Conservation (phyloP, 805 yeast species). For the Sugiyamaella mastotermitis region DNA sequence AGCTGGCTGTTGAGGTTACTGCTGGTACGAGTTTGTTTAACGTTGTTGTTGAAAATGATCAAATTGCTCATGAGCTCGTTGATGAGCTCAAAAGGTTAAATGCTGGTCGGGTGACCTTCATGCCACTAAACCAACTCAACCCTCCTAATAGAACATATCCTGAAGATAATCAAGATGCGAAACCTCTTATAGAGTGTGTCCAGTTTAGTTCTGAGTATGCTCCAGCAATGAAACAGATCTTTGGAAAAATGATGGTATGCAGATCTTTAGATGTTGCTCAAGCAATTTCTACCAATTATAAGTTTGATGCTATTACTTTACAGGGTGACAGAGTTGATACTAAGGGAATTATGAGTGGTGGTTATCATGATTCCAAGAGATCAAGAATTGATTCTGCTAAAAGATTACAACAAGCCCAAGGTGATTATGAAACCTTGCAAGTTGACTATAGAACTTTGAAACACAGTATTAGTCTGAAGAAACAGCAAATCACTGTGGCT, state of each 20-base stretch:
- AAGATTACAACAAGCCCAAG: slow-evolving; percentile 45
- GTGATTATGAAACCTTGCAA: slow-evolving; percentile 39
- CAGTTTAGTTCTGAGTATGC: slow-evolving; percentile 51
- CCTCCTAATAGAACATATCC: slow-evolving; percentile 48
- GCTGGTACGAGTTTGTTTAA: slow-evolving; percentile 86
- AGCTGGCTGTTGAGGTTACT: slow-evolving; percentile 79
- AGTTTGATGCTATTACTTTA: slow-evolving; percentile 73
- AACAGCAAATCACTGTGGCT: slow-evolving; percentile 45
- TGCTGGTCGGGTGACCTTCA: slow-evolving; percentile 82
- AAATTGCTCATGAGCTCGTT: slow-evolving; percentile 74
- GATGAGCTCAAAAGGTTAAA: slow-evolving; percentile 63
- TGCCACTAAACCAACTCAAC: slow-evolving; percentile 73
- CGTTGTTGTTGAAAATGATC: slow-evolving; percentile 83
- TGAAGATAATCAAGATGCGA: slow-evolving; percentile 51
- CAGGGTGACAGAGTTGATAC: slow-evolving; percentile 89
- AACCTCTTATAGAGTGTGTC: slow-evolving; percentile 74
- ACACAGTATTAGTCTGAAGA: slow-evolving; percentile 37
- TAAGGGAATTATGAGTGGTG: slow-evolving; percentile 84
- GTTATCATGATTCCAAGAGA: slow-evolving; percentile 63
- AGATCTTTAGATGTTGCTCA: slow-evolving; percentile 62
- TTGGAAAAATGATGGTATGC: slow-evolving; percentile 76
- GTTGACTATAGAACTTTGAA: slow-evolving; percentile 36
- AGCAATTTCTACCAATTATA: slow-evolving; percentile 53
- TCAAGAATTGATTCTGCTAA: slow-evolving; percentile 70
- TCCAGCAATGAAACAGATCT: slow-evolving; percentile 70